A percentile compares a stretch with the other conserved stretches of the same genome.
Evolutionary conservation across 352 stramenopile genomes (phyloP).

Genomic region (Globisporangium heterothallicum): DNA sequence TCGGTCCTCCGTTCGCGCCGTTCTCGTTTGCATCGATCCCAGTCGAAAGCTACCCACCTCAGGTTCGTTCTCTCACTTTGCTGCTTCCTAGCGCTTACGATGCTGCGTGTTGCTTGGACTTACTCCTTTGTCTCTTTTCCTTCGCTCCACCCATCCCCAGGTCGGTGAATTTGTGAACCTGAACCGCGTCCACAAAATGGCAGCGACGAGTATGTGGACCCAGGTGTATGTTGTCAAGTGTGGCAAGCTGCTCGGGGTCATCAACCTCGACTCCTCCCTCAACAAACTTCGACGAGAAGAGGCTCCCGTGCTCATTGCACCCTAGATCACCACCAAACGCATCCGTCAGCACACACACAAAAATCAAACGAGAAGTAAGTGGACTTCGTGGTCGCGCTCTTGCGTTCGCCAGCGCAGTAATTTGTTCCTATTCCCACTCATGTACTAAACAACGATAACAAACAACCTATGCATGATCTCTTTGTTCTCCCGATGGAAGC

Average conservation of each 20-base stretch:
- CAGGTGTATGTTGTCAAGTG: slow-evolving; percentile 77
- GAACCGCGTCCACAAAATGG: slow-evolving; percentile 64
- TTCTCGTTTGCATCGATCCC: slow-evolving; percentile 62
- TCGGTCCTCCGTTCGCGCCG: slow-evolving; percentile 61
- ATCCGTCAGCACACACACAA: too few relatives aligned
- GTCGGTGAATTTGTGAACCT: slow-evolving; percentile 68
- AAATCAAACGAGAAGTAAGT: too few relatives aligned
- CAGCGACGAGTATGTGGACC: slow-evolving; percentile 79
- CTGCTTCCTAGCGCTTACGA: too few relatives aligned
- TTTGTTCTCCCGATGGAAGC: too few relatives aligned
- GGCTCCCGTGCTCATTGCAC: slow-evolving; percentile 32
- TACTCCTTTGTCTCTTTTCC: too few relatives aligned
- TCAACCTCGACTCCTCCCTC: slow-evolving; percentile 64
- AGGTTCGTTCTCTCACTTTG: slow-evolving; percentile 24
- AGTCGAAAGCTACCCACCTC: slow-evolving; percentile 71
- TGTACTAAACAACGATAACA: too few relatives aligned
- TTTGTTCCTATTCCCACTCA: too few relatives aligned
- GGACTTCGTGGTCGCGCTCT: too few relatives aligned
- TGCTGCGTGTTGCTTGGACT: too few relatives aligned
- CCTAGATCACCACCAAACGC: slow-evolving; percentile 7
- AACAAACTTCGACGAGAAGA: slow-evolving; percentile 49
- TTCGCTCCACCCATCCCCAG: too few relatives aligned
- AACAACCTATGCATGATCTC: too few relatives aligned
- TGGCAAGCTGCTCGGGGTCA: slow-evolving; percentile 55
- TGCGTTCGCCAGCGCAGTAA: too few relatives aligned